Evolutionary conservation across 176 grass and related monocot genomes (phyloP), one percentile per base, ranked within the genome.

Genomic region (Triticum timopheevii): DNA sequence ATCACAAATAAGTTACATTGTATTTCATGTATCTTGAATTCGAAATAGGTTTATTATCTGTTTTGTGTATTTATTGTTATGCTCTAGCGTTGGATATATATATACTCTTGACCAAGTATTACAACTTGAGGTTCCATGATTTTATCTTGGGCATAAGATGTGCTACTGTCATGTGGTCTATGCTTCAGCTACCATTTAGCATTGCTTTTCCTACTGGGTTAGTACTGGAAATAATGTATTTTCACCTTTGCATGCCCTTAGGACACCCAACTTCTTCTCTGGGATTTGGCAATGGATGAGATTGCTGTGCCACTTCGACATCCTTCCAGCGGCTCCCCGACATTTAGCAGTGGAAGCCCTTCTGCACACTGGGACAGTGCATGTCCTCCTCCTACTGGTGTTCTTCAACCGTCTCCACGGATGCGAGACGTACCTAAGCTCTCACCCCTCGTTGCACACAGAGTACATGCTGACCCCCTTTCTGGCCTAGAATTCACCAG

Each of bases 241-340:
- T 76, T 59, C 11, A 44, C 16, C 56, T 58, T 79, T 88, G 13
- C 49, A 86, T 78, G 52, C 34, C 20, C 50, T 85, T 76, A 99
- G 97, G 94, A 99, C 33, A 92, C 92, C 12, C 94, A 93, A 79
- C 80, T 99, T 50, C 92, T 99, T 80, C 88, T 99, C 61, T 99
- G 94, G 97, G 97, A 97, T 82, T 83, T 99, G 77, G 89, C 88
- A 34, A 82, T 90, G 89, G 97, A 95, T 42, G 97, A 95, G 89
- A 94, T 97, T 83, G 92, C 80, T 42, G 90, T 93, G 19, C 92
- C 94, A 70, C 79, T 99, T 40, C 87, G 90, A 4, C 87, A 86
- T 80, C 87, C 92, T 69, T 68, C 97, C 13, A 86, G 90, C 22
- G 88, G 89, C 25, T 97, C 97, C 47, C 94, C 90, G 3, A 93